Percentiles rank a stretch among this genome's conserved stretches.
Conservation (phyloP, 768 basidiomycete genomes). For the Crucibulum laeve region DNA sequence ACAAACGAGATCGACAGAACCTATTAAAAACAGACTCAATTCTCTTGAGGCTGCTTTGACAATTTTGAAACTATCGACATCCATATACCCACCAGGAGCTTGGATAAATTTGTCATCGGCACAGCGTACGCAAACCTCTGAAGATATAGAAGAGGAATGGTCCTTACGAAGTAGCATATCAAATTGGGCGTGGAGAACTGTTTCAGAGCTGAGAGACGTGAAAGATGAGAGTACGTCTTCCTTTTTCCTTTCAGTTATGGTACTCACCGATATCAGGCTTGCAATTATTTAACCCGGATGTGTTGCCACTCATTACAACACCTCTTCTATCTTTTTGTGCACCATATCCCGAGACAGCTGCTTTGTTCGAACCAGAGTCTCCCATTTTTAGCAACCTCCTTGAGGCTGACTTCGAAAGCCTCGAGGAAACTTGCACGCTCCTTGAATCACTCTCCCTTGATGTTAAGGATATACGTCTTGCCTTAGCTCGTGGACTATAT, state of each 20-base stretch:
- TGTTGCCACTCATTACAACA: slow-evolving; percentile 58
- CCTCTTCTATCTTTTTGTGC: slow-evolving; percentile 59
- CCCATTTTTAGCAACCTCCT: slow-evolving; percentile 42
- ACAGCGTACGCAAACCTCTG: slow-evolving; percentile 14
- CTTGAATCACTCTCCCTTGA: slow-evolving; percentile 78
- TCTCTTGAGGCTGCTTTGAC: slow-evolving; percentile 67
- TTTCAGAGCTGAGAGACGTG: slow-evolving; percentile 69
- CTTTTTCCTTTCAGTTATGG: slow-evolving; percentile 5
- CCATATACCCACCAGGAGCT: slow-evolving; percentile 68
- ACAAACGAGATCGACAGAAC: slow-evolving; percentile 39
- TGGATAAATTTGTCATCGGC: slow-evolving; percentile 41
- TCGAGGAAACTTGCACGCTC: slow-evolving; percentile 72
- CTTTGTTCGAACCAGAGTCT: slow-evolving; percentile 34
- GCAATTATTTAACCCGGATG: slow-evolving; percentile 56
- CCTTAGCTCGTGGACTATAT: slow-evolving; percentile 61
- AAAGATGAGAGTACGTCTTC: slow-evolving; percentile 59
- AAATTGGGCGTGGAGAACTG: slow-evolving; percentile 74
- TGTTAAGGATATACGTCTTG: slow-evolving; percentile 69
- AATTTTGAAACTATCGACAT: slow-evolving; percentile 60
- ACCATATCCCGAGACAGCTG: slow-evolving; percentile 35
- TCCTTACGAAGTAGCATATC: slow-evolving; percentile 57
- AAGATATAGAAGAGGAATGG: slow-evolving; percentile 53
- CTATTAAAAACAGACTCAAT: slow-evolving; percentile 63
- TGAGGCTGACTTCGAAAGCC: slow-evolving; percentile 63
- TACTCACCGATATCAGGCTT: slow-evolving; percentile 30